Evolutionary conservation across 1,284 basidiomycete genomes (phyloP), one percentile per base, ranked within the genome.

Genomic region (Gomphus bonarii): DNA sequence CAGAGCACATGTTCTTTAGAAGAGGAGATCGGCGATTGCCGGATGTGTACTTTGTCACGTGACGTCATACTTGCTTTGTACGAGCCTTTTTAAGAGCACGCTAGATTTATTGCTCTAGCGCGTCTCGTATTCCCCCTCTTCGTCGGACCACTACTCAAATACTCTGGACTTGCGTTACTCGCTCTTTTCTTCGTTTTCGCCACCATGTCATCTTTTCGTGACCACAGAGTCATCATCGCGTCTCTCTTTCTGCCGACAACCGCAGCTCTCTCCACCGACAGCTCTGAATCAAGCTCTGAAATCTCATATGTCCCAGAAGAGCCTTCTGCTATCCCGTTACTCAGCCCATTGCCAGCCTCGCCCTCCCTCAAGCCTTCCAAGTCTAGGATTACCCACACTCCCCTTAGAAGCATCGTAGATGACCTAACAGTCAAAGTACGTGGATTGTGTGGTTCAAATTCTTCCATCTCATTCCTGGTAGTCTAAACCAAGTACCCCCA

Each of bases 171-270:
- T 43, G 42, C 7, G 18, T 22, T 18, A 18, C 42, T 44, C 10
- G 12, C 42, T 44, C 4, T 22, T 22, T 16, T 35, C 20, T 16
- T 4, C 12, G 1, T 28, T 25, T n/a, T 22, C 14, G 10, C 10
- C 9, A 33, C 50, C 49, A 65, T 64, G 64, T 40, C 63, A 10
- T 59, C 61, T 16, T 58, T 65, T 36, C 53, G 55, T 16, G 80
- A 81, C 68, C 83, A 86, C 66, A 74, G 87, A 35, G 75, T 86
- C 55, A 73, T 90, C 66, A 83, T 90, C 67, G 87, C 87, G 12
- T 84, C 85, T 20, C 80, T 90, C 57, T 89, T 89, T 65, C 79
- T 90, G 49, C 88, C 87, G 36, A 79, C 77, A 58, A 87, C 85
- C 36, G 78, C 79, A 49, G 76, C 81, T 50, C 71, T 82, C 42